These are phyloP conservation scores for Eucalyptus camaldulensis DNA, from an alignment of 345 rosid genomes.

Conservation along the genomic window DNA sequence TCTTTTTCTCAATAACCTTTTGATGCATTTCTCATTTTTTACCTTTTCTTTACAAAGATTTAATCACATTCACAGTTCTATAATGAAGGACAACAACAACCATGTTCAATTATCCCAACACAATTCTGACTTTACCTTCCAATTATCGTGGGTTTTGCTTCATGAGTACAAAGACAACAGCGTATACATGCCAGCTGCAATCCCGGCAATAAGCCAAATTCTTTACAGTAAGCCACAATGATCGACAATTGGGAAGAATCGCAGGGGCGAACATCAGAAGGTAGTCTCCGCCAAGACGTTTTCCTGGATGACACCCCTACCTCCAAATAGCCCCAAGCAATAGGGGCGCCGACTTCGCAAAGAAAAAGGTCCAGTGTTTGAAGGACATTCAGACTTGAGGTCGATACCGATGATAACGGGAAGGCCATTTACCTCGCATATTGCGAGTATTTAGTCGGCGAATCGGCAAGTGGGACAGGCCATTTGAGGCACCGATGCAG, in stretches of 20 bases:
- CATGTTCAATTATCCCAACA: not conserved
- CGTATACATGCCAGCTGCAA: not conserved
- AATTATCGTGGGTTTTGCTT: not conserved
- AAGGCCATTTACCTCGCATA: not conserved
- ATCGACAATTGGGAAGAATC: not conserved
- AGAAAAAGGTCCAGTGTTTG: not conserved
- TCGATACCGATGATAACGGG: not conserved
- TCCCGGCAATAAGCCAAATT: not conserved
- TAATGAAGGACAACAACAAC: not conserved
- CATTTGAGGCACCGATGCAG: not conserved
- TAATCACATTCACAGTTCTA: not conserved
- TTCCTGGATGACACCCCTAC: not conserved
- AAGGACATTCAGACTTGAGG: not conserved
- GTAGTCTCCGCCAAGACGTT: not conserved
- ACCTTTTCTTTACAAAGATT: not conserved
- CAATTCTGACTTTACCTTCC: not conserved
- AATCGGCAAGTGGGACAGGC: not conserved
- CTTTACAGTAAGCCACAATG: not conserved
- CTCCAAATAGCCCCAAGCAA: not conserved
- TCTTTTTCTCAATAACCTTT: not conserved
- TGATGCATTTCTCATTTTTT: not conserved
- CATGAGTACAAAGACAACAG: not conserved
- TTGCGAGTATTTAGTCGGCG: not conserved
- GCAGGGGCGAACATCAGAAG: not conserved
- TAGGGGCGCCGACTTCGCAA: not conserved